Percentiles rank a stretch among this genome's conserved stretches.
Evolutionary conservation across 164 flowering plant species (phyloP).

Genomic region (Litsea cubeba): DNA sequence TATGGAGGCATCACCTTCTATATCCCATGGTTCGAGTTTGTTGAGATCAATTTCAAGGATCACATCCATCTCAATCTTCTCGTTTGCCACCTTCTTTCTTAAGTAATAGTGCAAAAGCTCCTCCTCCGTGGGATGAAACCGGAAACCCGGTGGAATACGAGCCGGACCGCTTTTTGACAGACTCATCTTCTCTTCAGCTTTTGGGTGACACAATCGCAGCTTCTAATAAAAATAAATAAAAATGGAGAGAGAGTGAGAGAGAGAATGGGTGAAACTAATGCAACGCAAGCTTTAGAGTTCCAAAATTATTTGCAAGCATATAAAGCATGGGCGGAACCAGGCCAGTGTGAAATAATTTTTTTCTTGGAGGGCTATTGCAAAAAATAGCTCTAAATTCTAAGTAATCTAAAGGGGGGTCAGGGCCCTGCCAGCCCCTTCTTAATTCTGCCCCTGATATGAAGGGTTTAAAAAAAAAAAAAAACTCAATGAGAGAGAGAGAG

Average conservation of each 20-base stretch:
- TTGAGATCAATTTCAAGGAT: conserved; percentile 90
- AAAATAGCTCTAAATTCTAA: too few species aligned
- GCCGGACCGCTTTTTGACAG: conserved; percentile 43
- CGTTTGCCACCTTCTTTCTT: conserved; percentile 68
- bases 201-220: not conserved
- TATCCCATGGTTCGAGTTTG: conserved; percentile 96
- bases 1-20: conserved; percentile 54
- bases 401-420: too few species aligned
- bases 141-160: conserved; percentile 85
- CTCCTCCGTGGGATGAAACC: conserved; percentile 93
- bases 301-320: not conserved
- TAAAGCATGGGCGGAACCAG: too few species aligned
- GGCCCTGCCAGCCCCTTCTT: too few species aligned
- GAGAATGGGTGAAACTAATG: not conserved
- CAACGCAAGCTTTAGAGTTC: not conserved
- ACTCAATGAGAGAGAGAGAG: not conserved
- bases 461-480: too few species aligned
- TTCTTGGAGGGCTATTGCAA: too few species aligned
- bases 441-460: too few species aligned
- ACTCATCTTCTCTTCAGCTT: conserved; percentile 13
- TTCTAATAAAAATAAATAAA: too few species aligned
- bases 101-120: conserved; percentile 87
- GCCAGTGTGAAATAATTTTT: too few species aligned
- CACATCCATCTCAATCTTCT: conserved; percentile 85
- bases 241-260: not conserved